phyloP scores from a whole-genome alignment of 1,284 basidiomycete species.

The Ustilago vetiveriae region DNA sequence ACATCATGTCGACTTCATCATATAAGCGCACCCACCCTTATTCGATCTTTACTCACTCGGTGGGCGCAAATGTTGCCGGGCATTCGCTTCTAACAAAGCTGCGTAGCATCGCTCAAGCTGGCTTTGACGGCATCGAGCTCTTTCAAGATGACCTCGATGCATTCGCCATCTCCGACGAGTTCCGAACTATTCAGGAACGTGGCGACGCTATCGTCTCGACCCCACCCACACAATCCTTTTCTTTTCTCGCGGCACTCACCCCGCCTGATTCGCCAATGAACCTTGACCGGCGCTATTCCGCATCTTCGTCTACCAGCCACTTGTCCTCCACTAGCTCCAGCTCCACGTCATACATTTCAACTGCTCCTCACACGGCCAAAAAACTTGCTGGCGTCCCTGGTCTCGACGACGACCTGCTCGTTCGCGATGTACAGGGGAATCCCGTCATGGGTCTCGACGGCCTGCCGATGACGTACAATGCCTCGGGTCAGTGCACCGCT shows the following conservation, averaged over 20 bases:
- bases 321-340: slow-evolving; percentile 14
- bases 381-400: slow-evolving; percentile 6
- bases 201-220: slow-evolving; percentile 4
- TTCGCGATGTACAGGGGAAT: slow-evolving; percentile 72
- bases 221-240: not conserved
- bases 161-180: slow-evolving; percentile 56
- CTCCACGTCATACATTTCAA: slow-evolving; percentile 35
- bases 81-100: slow-evolving; percentile 64
- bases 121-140: slow-evolving; percentile 66
- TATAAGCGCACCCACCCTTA: slow-evolving; percentile 28
- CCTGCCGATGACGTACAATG: slow-evolving; percentile 50
- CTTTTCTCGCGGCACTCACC: slow-evolving; percentile 13
- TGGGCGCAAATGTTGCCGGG: slow-evolving; percentile 48
- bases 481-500: slow-evolving; percentile 43
- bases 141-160: slow-evolving; percentile 66
- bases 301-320: slow-evolving; percentile 8
- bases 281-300: slow-evolving; percentile 15
- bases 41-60: slow-evolving; percentile 53
- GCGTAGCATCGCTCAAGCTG: slow-evolving; percentile 56
- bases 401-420: slow-evolving; percentile 64
- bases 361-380: not conserved
- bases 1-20: slow-evolving; percentile 13
- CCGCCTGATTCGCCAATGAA: slow-evolving; percentile 50
- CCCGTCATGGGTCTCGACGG: slow-evolving; percentile 69
- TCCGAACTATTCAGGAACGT: slow-evolving; percentile 27